Base-by-base conservation (phyloP, 805 yeast species). In the Scheffersomyces amazonensis region DNA sequence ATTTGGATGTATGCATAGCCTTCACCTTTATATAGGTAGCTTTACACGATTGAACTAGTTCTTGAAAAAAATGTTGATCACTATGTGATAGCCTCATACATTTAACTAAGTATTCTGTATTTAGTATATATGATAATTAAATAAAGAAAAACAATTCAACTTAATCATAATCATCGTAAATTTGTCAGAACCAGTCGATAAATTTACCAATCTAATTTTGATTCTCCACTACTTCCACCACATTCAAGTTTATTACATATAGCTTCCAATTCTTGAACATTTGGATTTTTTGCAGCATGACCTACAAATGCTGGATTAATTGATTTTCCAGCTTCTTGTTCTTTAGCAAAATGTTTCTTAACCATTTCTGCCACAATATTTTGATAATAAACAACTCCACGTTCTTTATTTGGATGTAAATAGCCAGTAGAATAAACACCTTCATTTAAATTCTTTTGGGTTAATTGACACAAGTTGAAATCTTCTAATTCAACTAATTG, bases 401-500 rank as follows among this genome's bases (percentile, higher is more conserved):
- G 62, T 53, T 78, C 83, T 56, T 77, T 78, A 33, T 59, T 53
- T 37, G 84, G 83, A 56, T 78, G 83, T 44, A 78, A 64, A 50
- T 62, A 76, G 3, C 84, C 84, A 4, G 82, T 71, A 3, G 73
- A 62, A 56, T 78, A 78, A 31, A 78, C 64, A 20, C 83, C 83
- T 55, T 76, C 78, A 58, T 76, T 76, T 53, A 78, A 66, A 62
- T 78, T 78, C 62, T 74, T 73, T 52, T 79, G 83, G 7, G 84
- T 78, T 52, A 66, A 64, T 38, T 67, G 76, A 61, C 83, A 78
- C 46, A 79, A 63, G 54, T 79, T 75, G 59, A 64, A 79, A 58
- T 79, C 83, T 54, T 77, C 82, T n/a, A 69, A 43, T 58, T 78
- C 84, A 41, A 78, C 83, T 53, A 72, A 64, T 56, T 78, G 82